phyloP scores from a whole-genome alignment of 106 monocot genomes.

The Allium fistulosum region DNA sequence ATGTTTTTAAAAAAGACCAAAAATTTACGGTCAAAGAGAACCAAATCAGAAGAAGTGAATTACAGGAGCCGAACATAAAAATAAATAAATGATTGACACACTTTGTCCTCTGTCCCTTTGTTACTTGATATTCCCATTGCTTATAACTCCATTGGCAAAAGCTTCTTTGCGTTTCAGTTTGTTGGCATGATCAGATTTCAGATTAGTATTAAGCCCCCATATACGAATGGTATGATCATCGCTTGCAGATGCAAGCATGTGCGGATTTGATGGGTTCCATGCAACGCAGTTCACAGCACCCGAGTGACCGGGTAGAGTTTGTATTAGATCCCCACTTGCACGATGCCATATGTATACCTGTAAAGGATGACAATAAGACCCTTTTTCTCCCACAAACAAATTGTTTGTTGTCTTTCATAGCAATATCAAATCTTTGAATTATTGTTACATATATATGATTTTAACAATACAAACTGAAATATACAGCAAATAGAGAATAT shows the following conservation, averaged over 20 bases:
- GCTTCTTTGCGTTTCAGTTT: slow-evolving; percentile 26
- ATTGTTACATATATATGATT: too few relatives aligned
- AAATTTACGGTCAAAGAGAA: too few relatives aligned
- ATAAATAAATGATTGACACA: too few relatives aligned
- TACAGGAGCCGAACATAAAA: too few relatives aligned
- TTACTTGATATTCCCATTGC: slow-evolving; percentile 37
- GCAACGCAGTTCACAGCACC: slow-evolving; percentile 58
- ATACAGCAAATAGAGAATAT: too few relatives aligned
- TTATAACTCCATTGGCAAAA: slow-evolving; percentile 22
- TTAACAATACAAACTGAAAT: too few relatives aligned
- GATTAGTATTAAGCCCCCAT: slow-evolving; percentile 32
- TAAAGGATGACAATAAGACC: background rate
- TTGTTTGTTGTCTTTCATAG: too few relatives aligned
- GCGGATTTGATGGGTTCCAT: slow-evolving; percentile 51
- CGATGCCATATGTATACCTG: slow-evolving; percentile 73
- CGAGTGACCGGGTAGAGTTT: slow-evolving; percentile 40
- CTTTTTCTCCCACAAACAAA: too few relatives aligned
- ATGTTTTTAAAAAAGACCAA: too few relatives aligned
- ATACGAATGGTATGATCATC: slow-evolving; percentile 53
- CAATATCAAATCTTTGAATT: too few relatives aligned
- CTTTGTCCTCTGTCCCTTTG: background rate
- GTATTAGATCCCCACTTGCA: slow-evolving; percentile 31
- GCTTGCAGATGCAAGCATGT: slow-evolving; percentile 71
- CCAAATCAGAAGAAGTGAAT: too few relatives aligned
- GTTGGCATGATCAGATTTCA: slow-evolving; percentile 9